Evolutionary conservation across 2,329 filamentous ascomycete species (phyloP).

Genomic region (Graphiopsis chlorocephala): DNA sequence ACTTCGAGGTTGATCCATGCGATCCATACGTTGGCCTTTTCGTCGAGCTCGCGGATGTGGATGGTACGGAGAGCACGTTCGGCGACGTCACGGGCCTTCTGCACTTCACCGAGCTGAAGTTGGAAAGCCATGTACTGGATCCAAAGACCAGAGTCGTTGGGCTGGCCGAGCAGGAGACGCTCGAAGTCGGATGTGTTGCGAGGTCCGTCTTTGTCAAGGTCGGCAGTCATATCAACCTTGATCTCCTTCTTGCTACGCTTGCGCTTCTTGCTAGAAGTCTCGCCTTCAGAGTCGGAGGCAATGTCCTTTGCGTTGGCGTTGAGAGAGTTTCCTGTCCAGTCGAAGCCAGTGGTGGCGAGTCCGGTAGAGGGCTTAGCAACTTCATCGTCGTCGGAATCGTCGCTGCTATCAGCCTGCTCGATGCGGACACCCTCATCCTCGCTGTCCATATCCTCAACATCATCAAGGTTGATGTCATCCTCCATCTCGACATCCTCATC

Average conservation of each 20-base stretch:
- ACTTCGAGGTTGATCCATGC: constrained; percentile 93
- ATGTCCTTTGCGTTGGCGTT: constrained; percentile 54
- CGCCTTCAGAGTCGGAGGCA: constrained; percentile 53
- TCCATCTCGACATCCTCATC: constrained; percentile 33
- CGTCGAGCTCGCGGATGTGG: constrained; percentile 82
- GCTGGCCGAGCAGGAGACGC: constrained; percentile 83
- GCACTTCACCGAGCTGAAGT: constrained; percentile 83
- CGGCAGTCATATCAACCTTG: constrained; percentile 85
- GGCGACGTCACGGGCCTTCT: constrained; percentile 83
- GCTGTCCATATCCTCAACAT: constrained; percentile 43
- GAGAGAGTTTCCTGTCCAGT: constrained; percentile 72
- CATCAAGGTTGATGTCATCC: constrained; percentile 42
- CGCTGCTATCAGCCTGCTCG: constrained; percentile 38
- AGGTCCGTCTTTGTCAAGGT: constrained; percentile 83
- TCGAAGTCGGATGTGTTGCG: constrained; percentile 92
- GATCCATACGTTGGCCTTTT: constrained; percentile 95
- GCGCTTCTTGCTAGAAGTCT: constrained; percentile 49
- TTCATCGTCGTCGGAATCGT: constrained; percentile 33
- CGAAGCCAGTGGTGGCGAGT: constrained; percentile 73
- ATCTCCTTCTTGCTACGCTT: constrained; percentile 78
- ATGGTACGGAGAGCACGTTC: constrained; percentile 90
- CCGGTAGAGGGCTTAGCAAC: constrained; percentile 35
- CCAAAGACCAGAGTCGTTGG: constrained; percentile 92
- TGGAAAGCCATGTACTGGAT: constrained; percentile 99
- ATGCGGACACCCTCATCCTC: constrained; percentile 53